phyloP scores from a whole-genome alignment of 371 early-diverging fungal genomes.

The Zychaea mexicana region DNA sequence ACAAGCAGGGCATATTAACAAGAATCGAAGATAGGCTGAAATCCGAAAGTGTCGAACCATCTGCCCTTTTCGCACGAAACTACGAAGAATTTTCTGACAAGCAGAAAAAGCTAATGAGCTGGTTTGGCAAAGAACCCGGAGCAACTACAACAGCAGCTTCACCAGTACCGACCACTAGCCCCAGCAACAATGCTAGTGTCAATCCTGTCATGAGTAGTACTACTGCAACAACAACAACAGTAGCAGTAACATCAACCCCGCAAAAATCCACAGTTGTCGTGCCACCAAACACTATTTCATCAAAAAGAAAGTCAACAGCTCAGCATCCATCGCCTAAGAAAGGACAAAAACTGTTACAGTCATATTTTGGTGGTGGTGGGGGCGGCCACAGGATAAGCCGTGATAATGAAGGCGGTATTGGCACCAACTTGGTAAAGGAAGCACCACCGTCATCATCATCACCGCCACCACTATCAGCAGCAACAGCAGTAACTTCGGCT shows the following conservation, averaged over 20 bases:
- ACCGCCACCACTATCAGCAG: not conserved
- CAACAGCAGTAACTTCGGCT: not conserved
- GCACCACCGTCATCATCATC: not conserved
- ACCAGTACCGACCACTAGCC: not conserved
- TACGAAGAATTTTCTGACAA: slow-evolving; percentile 65
- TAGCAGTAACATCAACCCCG: too few species aligned
- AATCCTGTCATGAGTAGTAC: too few species aligned
- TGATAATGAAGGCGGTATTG: not conserved
- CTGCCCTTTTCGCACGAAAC: slow-evolving; percentile 60
- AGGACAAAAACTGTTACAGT: slow-evolving; percentile 6
- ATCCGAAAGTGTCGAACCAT: slow-evolving; percentile 22
- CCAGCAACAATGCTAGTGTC: not conserved
- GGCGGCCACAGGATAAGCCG: not conserved
- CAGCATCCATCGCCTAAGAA: not conserved
- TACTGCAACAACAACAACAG: not conserved
- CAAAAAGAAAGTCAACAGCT: not conserved
- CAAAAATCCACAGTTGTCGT: not conserved
- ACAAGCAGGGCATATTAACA: slow-evolving; percentile 4
- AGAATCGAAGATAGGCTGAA: slow-evolving; percentile 8
- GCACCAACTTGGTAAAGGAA: too few species aligned
- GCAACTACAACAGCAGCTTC: slow-evolving; percentile 6
- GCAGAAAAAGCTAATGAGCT: slow-evolving; percentile 58
- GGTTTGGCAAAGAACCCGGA: slow-evolving; percentile 28
- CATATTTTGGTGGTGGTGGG: not conserved
- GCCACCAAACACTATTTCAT: not conserved